These are phyloP conservation scores for Ensete glaucum DNA, from an alignment of 176 grass and related monocot species.

Conservation along the genomic window DNA sequence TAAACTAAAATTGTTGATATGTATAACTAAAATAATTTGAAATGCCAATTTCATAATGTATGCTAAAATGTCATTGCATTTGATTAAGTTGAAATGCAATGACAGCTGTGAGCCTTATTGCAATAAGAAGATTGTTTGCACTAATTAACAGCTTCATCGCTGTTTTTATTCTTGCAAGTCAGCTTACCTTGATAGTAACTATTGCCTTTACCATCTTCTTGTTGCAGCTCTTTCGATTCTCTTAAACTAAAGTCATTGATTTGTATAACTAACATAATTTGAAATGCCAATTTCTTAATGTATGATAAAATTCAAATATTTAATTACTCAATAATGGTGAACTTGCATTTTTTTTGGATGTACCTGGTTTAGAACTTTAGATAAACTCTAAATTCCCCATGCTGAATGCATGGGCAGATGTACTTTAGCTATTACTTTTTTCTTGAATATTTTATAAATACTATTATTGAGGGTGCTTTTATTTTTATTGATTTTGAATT, in stretches of 20 bases:
- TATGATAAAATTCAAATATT: neutral
- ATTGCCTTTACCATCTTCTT: slow-evolving; percentile 1
- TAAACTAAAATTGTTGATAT: neutral
- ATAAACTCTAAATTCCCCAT: neutral
- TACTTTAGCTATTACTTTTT: too few species aligned
- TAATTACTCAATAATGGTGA: neutral
- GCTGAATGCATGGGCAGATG: neutral
- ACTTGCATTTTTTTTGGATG: neutral
- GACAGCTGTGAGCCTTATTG: slow-evolving; percentile 52
- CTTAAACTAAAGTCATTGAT: neutral
- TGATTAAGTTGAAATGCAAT: slow-evolving; percentile 17
- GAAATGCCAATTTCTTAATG: neutral
- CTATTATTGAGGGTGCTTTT: neutral
- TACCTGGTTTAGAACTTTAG: neutral
- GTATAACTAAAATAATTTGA: neutral
- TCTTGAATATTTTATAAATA: too few species aligned
- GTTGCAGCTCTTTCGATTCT: neutral
- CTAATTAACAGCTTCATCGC: slow-evolving; percentile 95
- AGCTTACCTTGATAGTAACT: slow-evolving; percentile 85
- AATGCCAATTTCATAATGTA: neutral
- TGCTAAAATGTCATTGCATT: too few species aligned
- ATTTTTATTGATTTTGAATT: neutral
- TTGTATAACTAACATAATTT: neutral
- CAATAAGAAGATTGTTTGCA: slow-evolving; percentile 76
- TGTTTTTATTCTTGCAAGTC: slow-evolving; percentile 85